Conservation (phyloP, 2,329 filamentous ascomycete genomes). For the Penicillium aurantiogriseum region DNA sequence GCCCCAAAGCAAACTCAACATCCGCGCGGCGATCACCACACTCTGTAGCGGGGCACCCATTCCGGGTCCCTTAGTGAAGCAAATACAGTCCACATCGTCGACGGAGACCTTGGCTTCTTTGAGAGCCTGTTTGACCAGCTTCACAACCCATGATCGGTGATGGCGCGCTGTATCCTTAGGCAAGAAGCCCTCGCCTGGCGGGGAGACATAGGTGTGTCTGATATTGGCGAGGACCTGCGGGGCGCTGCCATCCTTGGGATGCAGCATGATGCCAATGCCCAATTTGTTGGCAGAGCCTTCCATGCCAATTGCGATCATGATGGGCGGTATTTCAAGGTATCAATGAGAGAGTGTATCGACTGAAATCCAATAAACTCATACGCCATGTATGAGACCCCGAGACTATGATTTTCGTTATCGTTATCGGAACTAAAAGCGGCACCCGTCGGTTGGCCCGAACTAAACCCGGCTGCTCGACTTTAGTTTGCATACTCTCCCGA, state of each 20-base stretch:
- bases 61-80: slow-evolving; percentile 91
- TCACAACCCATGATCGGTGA: slow-evolving; percentile 81
- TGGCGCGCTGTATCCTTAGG: slow-evolving; percentile 95
- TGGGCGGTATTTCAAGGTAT: slow-evolving; percentile 12
- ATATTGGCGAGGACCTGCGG: slow-evolving; percentile 84
- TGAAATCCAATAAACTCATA: neutral
- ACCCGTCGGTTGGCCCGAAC: slow-evolving; percentile 11
- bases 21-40: slow-evolving; percentile 81
- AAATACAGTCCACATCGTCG: slow-evolving; percentile 80
- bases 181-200: slow-evolving; percentile 89
- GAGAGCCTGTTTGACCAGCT: slow-evolving; percentile 76
- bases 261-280: slow-evolving; percentile 86
- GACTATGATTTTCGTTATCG: slow-evolving; percentile 13
- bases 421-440: slow-evolving; percentile 11
- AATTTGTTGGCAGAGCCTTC: slow-evolving; percentile 99
- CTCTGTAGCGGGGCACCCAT: slow-evolving; percentile 93
- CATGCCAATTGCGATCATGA: slow-evolving; percentile 67
- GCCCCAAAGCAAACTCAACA: slow-evolving; percentile 77
- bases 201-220: slow-evolving; percentile 87
- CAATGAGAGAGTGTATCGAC: neutral
- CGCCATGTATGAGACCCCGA: neutral
- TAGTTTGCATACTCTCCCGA: slow-evolving; percentile 13
- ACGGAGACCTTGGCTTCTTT: slow-evolving; percentile 62
- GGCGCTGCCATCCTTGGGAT: slow-evolving; percentile 55
- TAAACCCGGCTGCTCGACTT: slow-evolving; percentile 13